Base-by-base conservation (phyloP, 441 rosid genomes). In the Populus hybrid region DNA sequence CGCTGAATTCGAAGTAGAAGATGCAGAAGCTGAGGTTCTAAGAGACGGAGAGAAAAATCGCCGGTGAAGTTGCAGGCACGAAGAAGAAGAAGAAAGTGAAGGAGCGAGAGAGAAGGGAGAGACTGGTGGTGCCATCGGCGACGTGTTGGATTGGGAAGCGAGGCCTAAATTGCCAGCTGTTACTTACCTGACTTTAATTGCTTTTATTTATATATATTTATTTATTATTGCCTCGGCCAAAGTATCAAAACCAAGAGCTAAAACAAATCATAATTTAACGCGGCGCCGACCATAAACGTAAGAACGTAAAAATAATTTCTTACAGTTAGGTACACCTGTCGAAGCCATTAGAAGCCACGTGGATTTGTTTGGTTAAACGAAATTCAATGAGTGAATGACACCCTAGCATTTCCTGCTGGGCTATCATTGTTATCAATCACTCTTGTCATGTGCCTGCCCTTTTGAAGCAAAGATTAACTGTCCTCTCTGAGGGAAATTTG, bases 1-100 rank as follows among this genome's bases (percentile, higher is more conserved):
- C 72, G 74, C 84, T 64, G 86, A 83, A 73, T 16, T 69, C 71
- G 87, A 68, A 69, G 84, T 72, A 26, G 83, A 77, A 29, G 75
- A 68, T 33, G 81, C 73, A 66, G 80, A 67, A 72, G 78, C 84
- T 20, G 68, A 75, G 74, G 78, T 38, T 70, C 63, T 45, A 38
- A 69, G 56, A 72, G 50, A n/a, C 63, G 75, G 65, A 12, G 79
- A 64, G 71, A 31, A 73, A 66, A 68, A 71, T 66, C 76, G 85
- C 20, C 74, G 71, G 72, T 36, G 83, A 78, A 80, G 83, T 16
- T 61, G 83, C 77, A 68, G 76, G 72, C 18, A 2, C 24, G 74
- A 11, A 74, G 50, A 70, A 8, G 79, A 16, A 45, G 71, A 12
- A 42, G 66, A 53, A 61, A 35, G 50, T 53, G 59, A 80, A 63